Base-by-base conservation (phyloP, 2,329 filamentous ascomycete species). In the Aurifilum marmelostoma region DNA sequence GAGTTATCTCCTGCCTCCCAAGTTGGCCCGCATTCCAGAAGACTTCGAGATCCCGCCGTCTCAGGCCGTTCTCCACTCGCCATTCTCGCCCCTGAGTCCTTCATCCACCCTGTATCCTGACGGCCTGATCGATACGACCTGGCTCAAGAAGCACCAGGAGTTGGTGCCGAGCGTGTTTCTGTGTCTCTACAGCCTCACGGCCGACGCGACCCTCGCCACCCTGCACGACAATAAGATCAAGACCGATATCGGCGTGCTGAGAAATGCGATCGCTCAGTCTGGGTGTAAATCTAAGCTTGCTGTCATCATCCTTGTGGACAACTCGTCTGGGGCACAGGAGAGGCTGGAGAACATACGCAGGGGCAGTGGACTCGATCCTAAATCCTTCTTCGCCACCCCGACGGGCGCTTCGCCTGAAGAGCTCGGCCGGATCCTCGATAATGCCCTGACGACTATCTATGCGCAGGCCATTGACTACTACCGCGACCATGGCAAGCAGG, bases 401-500 rank as follows among this genome's bases (percentile, higher is more conserved):
- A 89, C 92, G 0, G 88, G 91, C 73, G 89, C 90, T 9, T 91
- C 92, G 5, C 82, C 85, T 2, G 85, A 87, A 1, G 93, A 97
- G 75, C 81, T 97, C 29, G 86, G 89, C 70, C 88, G 89, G 9
- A 93, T 95, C 72, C 89, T 91, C 0, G 88, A 91, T 67, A 91
- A 87, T 65, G 87, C 97, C 54, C 83, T 97, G 61, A 83, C 88
- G 1, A 87, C 90, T 0, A 79, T 97, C 59, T 93, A 95, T 70
- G 88, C 90, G 1, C 84, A 89, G 27, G 89, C 92, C 27, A 83
- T 95, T 60, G 96, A 99, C 75, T 97, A 97, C 79, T 98, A 98
- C 78, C 87, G 94, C 60, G 95, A 99, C 74, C 85, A 98, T 16
- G 94, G 93, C n/a, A 94, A 97, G 70, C 95, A 97, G 82, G 87